Base-by-base conservation (phyloP, 2,329 filamentous ascomycete genomes). In the Phyllosticta citribraziliensis region DNA sequence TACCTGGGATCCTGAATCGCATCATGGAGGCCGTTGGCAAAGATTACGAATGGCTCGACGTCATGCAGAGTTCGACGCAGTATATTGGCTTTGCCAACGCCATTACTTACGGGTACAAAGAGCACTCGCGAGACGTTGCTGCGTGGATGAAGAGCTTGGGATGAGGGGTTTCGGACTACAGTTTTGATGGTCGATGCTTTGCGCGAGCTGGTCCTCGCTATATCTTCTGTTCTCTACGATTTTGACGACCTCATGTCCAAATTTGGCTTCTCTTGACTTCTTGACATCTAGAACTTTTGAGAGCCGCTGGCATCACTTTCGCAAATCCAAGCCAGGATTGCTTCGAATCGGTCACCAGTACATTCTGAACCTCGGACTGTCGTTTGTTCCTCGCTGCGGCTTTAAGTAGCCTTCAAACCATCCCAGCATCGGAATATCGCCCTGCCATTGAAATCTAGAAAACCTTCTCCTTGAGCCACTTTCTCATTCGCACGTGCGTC, bases 1-100 rank as follows among this genome's bases (percentile, higher is more conserved):
- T 70, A 10, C 71, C 71, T 0, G 71, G 70, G 5, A 72, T 72
- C n/a, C 57, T 64, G 2, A 69, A 68, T 35, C 67, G 67, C 17
- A 57, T 69, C 11, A 63, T 63, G 2, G 67, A 68, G 52, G 65
- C 64, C 2, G 60, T 64, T 51, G 67, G 67, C 5, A 56, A 66
- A 19, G 11, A 59, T 3, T 60, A 64, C 2, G 50, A 59, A 12
- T 56, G 54, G 5, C 57, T 69, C 22, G 51, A 60, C 10, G 62
- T 68, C 12, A 22, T 68, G 56, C 67, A 69, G 58, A 63, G 63
- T 51, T 64, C 65, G 8, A 69, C 67, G 20, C 67, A 69, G n/a
- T 69, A 64, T 5, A 66, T 68, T 24, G 67, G 67, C 1, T 30
- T 67, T 0, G 67, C 67, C 0, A 69, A 69, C 24, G 66, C 67